Evolutionary conservation across 2,329 filamentous ascomycete species (phyloP).

Genomic region (Pseudogymnoascus sp.): DNA sequence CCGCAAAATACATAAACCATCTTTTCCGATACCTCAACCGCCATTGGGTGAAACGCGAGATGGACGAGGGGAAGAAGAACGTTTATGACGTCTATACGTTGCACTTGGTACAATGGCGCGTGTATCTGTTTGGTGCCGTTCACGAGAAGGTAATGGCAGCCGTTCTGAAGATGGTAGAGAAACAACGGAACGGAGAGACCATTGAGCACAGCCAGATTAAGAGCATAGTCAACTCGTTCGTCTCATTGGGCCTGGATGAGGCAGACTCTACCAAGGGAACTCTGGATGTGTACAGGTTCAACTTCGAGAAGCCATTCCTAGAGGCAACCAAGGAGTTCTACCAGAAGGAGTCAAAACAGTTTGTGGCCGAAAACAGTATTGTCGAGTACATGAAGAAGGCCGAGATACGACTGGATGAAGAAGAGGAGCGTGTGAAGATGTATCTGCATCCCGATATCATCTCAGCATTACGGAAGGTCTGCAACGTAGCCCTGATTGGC

Average conservation of each 20-base stretch:
- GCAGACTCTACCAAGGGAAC: constrained; percentile 89
- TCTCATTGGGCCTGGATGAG: constrained; percentile 90
- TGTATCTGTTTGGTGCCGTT: constrained; percentile 78
- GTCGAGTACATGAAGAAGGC: constrained; percentile 99
- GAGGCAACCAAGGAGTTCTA: constrained; percentile 80
- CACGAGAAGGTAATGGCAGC: constrained; percentile 88
- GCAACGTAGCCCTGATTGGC: constrained; percentile 81
- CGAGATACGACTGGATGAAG: constrained; percentile 77
- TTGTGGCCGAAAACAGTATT: constrained; percentile 92
- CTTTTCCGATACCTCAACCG: constrained; percentile 93
- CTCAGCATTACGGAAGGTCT: constrained; percentile 72
- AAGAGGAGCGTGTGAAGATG: constrained; percentile 86
- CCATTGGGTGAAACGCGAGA: constrained; percentile 98
- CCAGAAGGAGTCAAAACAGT: constrained; percentile 82
- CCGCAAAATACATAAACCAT: constrained; percentile 96
- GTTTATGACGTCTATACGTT: constrained; percentile 97
- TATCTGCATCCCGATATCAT: constrained; percentile 91
- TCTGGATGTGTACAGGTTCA: constrained; percentile 84
- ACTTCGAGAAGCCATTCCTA: constrained; percentile 91
- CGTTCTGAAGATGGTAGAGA: constrained; percentile 90
- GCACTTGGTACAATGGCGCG: constrained; percentile 90
- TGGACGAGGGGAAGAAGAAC: constrained; percentile 97
- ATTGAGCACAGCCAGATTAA: constrained; percentile 97
- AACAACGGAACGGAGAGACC: constrained; percentile 93
- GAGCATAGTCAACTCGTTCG: constrained; percentile 91